phyloP scores from a whole-genome alignment of 805 yeast genomes.

The Debaryomyces maramus region DNA sequence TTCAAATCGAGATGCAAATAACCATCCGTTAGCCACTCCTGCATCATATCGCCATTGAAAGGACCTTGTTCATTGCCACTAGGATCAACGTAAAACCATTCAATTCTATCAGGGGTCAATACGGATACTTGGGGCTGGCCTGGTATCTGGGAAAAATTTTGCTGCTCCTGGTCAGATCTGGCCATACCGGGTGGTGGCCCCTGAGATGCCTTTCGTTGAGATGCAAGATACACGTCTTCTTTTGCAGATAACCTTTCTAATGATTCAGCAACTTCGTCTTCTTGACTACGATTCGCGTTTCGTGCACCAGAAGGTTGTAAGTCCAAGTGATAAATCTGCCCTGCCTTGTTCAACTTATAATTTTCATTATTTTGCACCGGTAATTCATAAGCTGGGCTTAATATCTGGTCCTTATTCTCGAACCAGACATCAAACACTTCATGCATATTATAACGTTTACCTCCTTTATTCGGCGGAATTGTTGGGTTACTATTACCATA shows the following conservation, averaged over 20 bases:
- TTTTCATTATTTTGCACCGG: slow-evolving; percentile 20
- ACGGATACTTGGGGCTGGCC: slow-evolving; percentile 9
- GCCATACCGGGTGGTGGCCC: slow-evolving; percentile 22
- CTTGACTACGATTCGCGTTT: not conserved
- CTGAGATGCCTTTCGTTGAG: not conserved
- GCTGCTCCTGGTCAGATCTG: not conserved
- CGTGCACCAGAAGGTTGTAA: slow-evolving; percentile 16
- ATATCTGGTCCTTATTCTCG: slow-evolving; percentile 27
- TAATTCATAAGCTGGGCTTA: slow-evolving; percentile 13
- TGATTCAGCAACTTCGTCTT: slow-evolving; percentile 5
- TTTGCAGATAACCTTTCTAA: slow-evolving; percentile 10
- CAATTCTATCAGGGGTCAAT: slow-evolving; percentile 43
- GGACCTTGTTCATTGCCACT: slow-evolving; percentile 78
- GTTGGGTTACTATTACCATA: slow-evolving; percentile 6
- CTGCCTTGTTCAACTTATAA: slow-evolving; percentile 32
- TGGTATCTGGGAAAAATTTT: slow-evolving; percentile 1
- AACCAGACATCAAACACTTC: slow-evolving; percentile 57
- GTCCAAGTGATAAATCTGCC: slow-evolving; percentile 38
- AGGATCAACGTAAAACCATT: slow-evolving; percentile 77
- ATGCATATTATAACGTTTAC: slow-evolving; percentile 48
- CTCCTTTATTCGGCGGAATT: slow-evolving; percentile 40
- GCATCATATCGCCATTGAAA: slow-evolving; percentile 72
- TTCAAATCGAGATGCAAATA: slow-evolving; percentile 56
- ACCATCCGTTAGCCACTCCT: slow-evolving; percentile 66
- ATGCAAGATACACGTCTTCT: slow-evolving; percentile 1